Evolutionary conservation across 192 early-diverging fungal genomes (phyloP).

Genomic region (Coemansia sp.): DNA sequence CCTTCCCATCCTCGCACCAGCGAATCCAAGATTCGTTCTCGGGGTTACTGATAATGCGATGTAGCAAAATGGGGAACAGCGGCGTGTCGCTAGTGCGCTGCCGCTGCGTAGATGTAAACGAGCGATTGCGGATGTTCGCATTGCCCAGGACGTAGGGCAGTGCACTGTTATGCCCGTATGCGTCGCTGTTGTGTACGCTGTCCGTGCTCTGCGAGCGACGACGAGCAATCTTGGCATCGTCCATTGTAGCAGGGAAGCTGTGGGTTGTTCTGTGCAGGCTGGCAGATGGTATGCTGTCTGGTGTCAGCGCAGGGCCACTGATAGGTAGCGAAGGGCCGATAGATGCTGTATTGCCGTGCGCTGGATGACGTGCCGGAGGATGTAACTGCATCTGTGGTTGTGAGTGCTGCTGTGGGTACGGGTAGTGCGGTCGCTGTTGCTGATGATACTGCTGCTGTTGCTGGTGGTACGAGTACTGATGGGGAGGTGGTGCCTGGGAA

Average conservation of each 20-base stretch:
- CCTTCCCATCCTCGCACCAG: conserved; percentile 51
- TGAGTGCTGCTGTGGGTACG: conserved; percentile 16
- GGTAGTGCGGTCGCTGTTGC: conserved; percentile 10
- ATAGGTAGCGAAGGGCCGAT: conserved; percentile 16
- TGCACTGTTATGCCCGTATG: conserved; percentile 14
- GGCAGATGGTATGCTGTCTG: conserved; percentile 26
- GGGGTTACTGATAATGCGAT: conserved; percentile 49
- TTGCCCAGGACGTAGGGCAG: conserved; percentile 45
- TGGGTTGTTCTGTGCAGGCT: conserved; percentile 27
- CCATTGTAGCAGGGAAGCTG: conserved; percentile 44
- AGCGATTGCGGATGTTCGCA: conserved; percentile 52
- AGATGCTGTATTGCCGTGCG: conserved; percentile 15
- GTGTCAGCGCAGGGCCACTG: conserved; percentile 21
- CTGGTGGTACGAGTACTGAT: conserved; percentile 9
- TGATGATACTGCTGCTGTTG: conserved; percentile 7
- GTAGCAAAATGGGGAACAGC: conserved; percentile 49
- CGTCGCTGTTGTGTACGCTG: conserved; percentile 17
- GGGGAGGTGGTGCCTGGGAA: neutral
- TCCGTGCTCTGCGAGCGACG: conserved; percentile 53
- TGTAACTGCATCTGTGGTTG: conserved; percentile 20
- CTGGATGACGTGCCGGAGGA: conserved; percentile 15
- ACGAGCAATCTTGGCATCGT: conserved; percentile 34
- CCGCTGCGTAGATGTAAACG: conserved; percentile 39
- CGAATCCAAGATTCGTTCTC: conserved; percentile 51
- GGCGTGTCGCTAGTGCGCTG: conserved; percentile 55